Conservation (phyloP, 2,329 filamentous ascomycete species). For the Metarhizium rileyi region DNA sequence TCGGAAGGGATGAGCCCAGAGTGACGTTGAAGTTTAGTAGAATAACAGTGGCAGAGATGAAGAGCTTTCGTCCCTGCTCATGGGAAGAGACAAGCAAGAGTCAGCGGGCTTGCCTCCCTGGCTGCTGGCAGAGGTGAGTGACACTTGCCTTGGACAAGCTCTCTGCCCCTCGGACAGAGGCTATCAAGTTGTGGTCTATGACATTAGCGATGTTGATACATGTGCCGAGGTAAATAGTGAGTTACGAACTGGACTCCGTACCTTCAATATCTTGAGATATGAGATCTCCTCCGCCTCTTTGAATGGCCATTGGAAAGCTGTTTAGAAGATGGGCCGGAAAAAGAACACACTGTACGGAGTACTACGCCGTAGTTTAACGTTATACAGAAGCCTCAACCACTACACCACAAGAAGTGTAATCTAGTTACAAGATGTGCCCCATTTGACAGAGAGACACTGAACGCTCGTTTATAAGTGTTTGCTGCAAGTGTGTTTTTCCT, state of each 20-base stretch:
- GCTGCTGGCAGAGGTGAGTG: background rate
- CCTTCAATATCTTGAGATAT: background rate
- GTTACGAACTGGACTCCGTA: no score
- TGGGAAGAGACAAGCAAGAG: background rate
- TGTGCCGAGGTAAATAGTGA: no score
- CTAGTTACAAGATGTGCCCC: no score
- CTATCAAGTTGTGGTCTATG: background rate
- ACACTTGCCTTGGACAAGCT: background rate
- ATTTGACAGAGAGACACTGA: no score
- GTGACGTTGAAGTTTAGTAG: slow-evolving; percentile 8
- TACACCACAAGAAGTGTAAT: no score
- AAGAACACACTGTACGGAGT: no score
- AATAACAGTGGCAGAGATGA: background rate
- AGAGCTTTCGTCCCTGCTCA: background rate
- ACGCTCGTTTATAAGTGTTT: no score
- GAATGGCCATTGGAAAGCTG: background rate
- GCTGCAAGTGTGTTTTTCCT: no score
- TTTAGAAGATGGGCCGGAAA: background rate
- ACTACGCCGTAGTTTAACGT: no score
- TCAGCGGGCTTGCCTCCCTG: background rate
- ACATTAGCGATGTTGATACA: background rate
- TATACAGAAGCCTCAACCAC: no score
- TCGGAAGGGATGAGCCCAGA: slow-evolving; percentile 8
- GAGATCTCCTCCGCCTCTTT: background rate
- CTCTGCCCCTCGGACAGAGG: background rate